Evolutionary conservation across 306 rosid species (phyloP).

Genomic region (Prunus persica): DNA sequence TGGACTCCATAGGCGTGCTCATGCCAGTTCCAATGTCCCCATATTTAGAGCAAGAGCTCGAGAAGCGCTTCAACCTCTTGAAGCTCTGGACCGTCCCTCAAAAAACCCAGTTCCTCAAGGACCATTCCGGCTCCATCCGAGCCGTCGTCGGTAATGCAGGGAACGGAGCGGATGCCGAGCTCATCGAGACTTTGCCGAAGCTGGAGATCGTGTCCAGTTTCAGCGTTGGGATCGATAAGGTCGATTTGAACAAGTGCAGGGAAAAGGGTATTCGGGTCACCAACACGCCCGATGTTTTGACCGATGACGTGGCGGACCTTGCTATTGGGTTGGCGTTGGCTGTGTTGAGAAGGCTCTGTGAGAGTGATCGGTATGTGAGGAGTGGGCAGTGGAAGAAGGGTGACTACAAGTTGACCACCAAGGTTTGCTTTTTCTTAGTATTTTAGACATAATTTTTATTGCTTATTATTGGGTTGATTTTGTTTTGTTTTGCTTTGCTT

Average conservation of each 20-base stretch:
- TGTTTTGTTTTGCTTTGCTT: neutral
- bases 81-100: constrained; percentile 44
- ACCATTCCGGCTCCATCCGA: constrained; percentile 45
- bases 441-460: neutral
- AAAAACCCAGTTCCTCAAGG: constrained; percentile 28
- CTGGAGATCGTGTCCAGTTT: constrained; percentile 64
- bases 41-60: constrained; percentile 65
- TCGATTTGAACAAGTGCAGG: constrained; percentile 48
- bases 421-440: constrained; percentile 35
- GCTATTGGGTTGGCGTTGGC: constrained; percentile 55
- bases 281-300: constrained; percentile 74
- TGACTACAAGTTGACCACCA: constrained; percentile 58
- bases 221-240: constrained; percentile 72
- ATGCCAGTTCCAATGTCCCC: constrained; percentile 37
- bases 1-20: constrained; percentile 64
- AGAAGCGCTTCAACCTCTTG: constrained; percentile 58
- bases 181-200: constrained; percentile 56
- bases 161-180: constrained; percentile 48
- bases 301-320: constrained; percentile 75
- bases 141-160: constrained; percentile 46
- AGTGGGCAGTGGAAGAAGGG: constrained; percentile 66
- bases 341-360: constrained; percentile 54
- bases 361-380: constrained; percentile 60
- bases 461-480: neutral
- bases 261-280: constrained; percentile 71